These are phyloP conservation scores for Colletotrichum gloeosporioides DNA, from an alignment of 2,329 filamentous ascomycete species.

Conservation along the genomic window DNA sequence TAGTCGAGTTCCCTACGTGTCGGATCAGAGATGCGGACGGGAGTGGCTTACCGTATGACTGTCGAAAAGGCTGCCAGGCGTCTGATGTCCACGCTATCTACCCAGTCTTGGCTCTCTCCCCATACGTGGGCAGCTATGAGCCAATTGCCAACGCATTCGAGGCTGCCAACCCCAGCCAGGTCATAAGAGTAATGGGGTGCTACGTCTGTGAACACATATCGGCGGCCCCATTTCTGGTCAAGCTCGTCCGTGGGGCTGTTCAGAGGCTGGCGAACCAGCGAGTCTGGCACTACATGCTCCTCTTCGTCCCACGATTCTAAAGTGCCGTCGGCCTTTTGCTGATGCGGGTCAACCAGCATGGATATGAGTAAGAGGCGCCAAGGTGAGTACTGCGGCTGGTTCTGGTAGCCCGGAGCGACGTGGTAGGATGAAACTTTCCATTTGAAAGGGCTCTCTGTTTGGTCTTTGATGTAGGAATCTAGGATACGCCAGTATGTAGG, in stretches of 20 bases:
- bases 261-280: fast-evolving
- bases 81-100: neutral
- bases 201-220: neutral
- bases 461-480: neutral
- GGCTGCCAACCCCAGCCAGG: neutral
- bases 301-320: neutral
- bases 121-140: neutral
- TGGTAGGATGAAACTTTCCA: neutral
- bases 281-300: neutral
- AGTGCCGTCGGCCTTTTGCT: neutral
- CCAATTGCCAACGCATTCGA: neutral
- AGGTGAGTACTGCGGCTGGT: neutral
- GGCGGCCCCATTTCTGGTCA: neutral
- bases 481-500: neutral
- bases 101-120: neutral
- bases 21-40: neutral
- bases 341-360: neutral
- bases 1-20: neutral
- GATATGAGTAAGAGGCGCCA: neutral
- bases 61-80: neutral
- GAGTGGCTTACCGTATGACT: neutral
- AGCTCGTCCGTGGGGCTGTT: neutral
- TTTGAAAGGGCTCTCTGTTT: neutral
- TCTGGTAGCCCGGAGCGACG: neutral
- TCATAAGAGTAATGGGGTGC: fast-evolving